Conservation (phyloP, 306 rosid species). For the Vigna nakashimae region DNA sequence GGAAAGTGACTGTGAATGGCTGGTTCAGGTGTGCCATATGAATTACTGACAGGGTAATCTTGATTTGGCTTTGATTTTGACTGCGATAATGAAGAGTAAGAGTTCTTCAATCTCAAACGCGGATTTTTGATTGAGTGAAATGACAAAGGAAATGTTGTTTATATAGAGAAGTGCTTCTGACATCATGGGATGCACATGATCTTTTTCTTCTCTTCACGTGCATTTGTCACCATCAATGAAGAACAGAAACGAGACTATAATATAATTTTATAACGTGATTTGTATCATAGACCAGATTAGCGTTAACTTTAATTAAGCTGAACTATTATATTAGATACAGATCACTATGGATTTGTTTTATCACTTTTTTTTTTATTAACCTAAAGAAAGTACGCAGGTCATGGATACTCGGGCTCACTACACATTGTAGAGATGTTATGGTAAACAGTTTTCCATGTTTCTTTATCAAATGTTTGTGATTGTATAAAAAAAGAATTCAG, state of each 20-base stretch:
- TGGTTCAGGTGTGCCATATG: slow-evolving; percentile 52
- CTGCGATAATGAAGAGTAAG: background rate
- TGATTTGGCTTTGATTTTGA: background rate
- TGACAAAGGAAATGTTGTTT: slow-evolving; percentile 25
- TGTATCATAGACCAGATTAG: background rate
- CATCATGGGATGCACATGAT: slow-evolving; percentile 26
- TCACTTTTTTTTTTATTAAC: background rate
- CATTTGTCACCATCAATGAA: background rate
- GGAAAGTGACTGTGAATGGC: slow-evolving; percentile 36
- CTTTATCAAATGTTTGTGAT: background rate
- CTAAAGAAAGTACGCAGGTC: too few species aligned
- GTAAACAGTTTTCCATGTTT: too few species aligned
- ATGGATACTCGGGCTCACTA: too few species aligned
- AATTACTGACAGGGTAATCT: background rate
- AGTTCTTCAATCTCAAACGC: background rate
- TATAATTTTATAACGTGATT: background rate
- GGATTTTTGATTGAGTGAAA: slow-evolving; percentile 13
- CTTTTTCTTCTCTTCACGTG: slow-evolving; percentile 25
- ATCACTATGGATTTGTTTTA: background rate
- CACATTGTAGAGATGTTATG: background rate
- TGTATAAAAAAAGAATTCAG: too few species aligned
- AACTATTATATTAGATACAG: background rate
- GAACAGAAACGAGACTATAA: background rate
- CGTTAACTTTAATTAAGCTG: background rate
- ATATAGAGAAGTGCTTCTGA: slow-evolving; percentile 32